A percentile compares a stretch with the other conserved stretches of the same genome.
Conservation (phyloP, 176 grass and related monocot genomes). For the Zea luxurians region DNA sequence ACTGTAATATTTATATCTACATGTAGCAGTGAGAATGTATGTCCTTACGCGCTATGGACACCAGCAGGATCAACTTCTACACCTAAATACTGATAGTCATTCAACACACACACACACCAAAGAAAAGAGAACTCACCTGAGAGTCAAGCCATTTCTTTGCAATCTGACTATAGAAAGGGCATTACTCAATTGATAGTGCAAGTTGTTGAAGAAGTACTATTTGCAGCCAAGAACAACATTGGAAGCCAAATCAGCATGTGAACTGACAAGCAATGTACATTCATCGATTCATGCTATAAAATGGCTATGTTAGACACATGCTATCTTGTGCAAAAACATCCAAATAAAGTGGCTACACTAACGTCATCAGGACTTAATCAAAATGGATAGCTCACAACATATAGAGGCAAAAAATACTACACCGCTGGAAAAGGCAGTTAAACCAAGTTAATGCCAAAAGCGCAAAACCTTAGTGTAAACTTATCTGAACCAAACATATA, state of each 20-base stretch:
- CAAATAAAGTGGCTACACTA: background rate
- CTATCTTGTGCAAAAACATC: background rate
- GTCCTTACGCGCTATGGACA: background rate
- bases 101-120: too few species aligned
- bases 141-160: slow-evolving; percentile 99
- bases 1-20: too few species aligned
- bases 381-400: background rate
- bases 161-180: slow-evolving; percentile 92
- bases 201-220: slow-evolving; percentile 90
- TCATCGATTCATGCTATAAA: background rate
- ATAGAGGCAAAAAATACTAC: background rate
- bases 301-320: background rate
- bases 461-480: background rate
- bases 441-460: background rate
- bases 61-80: background rate
- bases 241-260: slow-evolving; percentile 24
- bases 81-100: background rate
- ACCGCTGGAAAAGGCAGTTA: background rate
- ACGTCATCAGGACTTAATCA: background rate
- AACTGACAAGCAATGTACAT: background rate
- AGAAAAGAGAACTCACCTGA: slow-evolving; percentile 47
- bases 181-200: slow-evolving; percentile 79
- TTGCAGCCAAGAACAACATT: slow-evolving; percentile 78
- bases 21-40: too few species aligned
- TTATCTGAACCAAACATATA: background rate